These are phyloP conservation scores for Puccinia coronata DNA, from an alignment of 1,284 basidiomycete genomes.

Conservation along the genomic window DNA sequence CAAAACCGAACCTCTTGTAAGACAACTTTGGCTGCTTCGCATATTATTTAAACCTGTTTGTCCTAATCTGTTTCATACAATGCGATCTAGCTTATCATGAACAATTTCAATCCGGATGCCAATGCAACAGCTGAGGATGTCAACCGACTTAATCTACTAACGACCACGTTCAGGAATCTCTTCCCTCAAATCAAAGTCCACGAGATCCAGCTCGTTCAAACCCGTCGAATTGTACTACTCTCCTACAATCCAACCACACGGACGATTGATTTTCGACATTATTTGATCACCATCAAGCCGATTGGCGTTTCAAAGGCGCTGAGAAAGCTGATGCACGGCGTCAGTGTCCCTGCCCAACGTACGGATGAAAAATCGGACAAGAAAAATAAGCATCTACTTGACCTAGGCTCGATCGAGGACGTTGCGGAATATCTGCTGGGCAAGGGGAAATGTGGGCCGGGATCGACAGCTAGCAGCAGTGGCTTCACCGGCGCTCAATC, in stretches of 20 bases:
- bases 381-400: slow-evolving; percentile 64
- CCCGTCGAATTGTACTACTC: slow-evolving; percentile 86
- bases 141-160: slow-evolving; percentile 66
- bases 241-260: slow-evolving; percentile 84
- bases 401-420: slow-evolving; percentile 86
- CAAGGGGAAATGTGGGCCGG: slow-evolving; percentile 66
- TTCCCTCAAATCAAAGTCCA: slow-evolving; percentile 83
- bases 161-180: slow-evolving; percentile 83
- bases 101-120: slow-evolving; percentile 66
- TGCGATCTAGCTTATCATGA: slow-evolving; percentile 65
- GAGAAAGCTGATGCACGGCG: slow-evolving; percentile 80
- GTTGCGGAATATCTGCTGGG: slow-evolving; percentile 92
- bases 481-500: slow-evolving; percentile 56
- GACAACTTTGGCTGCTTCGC: slow-evolving; percentile 55
- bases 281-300: slow-evolving; percentile 89
- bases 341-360: slow-evolving; percentile 61
- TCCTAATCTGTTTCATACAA: neutral
- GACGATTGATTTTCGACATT: slow-evolving; percentile 92
- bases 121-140: slow-evolving; percentile 61
- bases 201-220: slow-evolving; percentile 74
- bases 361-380: slow-evolving; percentile 59
- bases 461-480: slow-evolving; percentile 61
- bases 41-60: slow-evolving; percentile 58
- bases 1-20: slow-evolving; percentile 77
- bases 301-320: slow-evolving; percentile 90